phyloP scores from a whole-genome alignment of 2,329 filamentous ascomycete species.

The Zymoseptoria tritici region DNA sequence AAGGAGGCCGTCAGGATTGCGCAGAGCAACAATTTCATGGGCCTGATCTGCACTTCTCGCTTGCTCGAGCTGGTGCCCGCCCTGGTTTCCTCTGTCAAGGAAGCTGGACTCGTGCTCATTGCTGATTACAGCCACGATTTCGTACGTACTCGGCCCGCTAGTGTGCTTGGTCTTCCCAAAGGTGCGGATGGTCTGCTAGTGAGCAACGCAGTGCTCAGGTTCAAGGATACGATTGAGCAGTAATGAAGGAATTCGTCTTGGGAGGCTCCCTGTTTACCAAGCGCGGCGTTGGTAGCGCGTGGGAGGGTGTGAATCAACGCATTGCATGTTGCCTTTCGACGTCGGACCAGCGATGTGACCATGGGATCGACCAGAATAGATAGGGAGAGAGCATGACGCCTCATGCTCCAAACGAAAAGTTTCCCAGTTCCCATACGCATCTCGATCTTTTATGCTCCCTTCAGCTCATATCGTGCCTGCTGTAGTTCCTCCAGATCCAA shows the following conservation, averaged over 20 bases:
- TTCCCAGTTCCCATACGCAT: not conserved
- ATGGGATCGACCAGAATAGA: not conserved
- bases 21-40: slow-evolving; percentile 97
- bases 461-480: slow-evolving; percentile 57
- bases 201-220: slow-evolving; percentile 78
- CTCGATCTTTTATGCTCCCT: slow-evolving; percentile 49
- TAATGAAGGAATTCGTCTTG: slow-evolving; percentile 4
- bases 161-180: slow-evolving; percentile 57
- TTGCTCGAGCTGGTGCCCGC: slow-evolving; percentile 88
- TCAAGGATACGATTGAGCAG: slow-evolving; percentile 73
- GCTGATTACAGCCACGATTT: slow-evolving; percentile 59
- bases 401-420: not conserved
- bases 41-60: slow-evolving; percentile 79
- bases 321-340: not conserved
- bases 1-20: slow-evolving; percentile 93
- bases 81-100: slow-evolving; percentile 87
- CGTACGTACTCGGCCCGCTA: slow-evolving; percentile 30
- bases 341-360: not conserved
- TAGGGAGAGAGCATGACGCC: not conserved
- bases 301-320: not conserved
- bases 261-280: not conserved
- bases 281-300: not conserved
- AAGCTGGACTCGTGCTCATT: slow-evolving; percentile 84
- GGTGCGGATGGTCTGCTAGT: slow-evolving; percentile 83
- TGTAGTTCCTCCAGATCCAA: slow-evolving; percentile 63